Conservation (phyloP, 2,329 filamentous ascomycete genomes). For the Fulvia fulva region DNA sequence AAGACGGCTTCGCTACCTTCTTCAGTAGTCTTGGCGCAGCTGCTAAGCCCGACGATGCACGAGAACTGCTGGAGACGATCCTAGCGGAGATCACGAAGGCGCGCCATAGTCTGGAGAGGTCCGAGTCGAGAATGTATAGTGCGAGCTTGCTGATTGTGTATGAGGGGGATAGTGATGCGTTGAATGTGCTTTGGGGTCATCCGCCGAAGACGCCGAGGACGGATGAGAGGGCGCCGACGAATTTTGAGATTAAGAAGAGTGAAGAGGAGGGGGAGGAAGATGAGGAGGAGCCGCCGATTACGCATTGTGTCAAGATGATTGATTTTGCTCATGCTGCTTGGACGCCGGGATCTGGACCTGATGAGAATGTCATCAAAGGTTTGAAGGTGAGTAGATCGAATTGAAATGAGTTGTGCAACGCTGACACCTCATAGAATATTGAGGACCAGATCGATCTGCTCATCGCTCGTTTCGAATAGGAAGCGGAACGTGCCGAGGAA, state of each 20-base stretch:
- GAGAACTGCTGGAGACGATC: conserved; percentile 44
- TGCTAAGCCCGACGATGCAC: conserved; percentile 35
- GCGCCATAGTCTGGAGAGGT: conserved; percentile 54
- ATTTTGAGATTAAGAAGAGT: conserved; percentile 32
- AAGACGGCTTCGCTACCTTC: conserved; percentile 56
- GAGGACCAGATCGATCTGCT: conserved; percentile 32
- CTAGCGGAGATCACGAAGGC: conserved; percentile 38
- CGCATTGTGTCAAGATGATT: conserved; percentile 81
- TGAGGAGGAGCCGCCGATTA: conserved; percentile 53
- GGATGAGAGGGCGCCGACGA: conserved; percentile 25
- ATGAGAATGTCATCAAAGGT: conserved; percentile 81
- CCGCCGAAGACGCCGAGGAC: conserved; percentile 31
- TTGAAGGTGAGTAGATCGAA: conserved; percentile 36
- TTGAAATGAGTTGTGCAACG: neutral
- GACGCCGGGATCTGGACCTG: conserved; percentile 75
- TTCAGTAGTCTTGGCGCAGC: conserved; percentile 42
- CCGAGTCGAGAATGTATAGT: conserved; percentile 66
- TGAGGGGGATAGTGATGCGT: conserved; percentile 57
- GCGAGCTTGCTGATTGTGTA: conserved; percentile 63
- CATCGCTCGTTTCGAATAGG: conserved; percentile 26
- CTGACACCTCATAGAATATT: conserved; percentile 15
- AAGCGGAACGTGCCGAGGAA: neutral
- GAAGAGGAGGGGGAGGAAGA: conserved; percentile 54
- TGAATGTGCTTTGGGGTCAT: conserved; percentile 46
- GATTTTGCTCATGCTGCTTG: conserved; percentile 93